phyloP scores from a whole-genome alignment of 2,329 filamentous ascomycete species.

The Colletotrichum sublineola region DNA sequence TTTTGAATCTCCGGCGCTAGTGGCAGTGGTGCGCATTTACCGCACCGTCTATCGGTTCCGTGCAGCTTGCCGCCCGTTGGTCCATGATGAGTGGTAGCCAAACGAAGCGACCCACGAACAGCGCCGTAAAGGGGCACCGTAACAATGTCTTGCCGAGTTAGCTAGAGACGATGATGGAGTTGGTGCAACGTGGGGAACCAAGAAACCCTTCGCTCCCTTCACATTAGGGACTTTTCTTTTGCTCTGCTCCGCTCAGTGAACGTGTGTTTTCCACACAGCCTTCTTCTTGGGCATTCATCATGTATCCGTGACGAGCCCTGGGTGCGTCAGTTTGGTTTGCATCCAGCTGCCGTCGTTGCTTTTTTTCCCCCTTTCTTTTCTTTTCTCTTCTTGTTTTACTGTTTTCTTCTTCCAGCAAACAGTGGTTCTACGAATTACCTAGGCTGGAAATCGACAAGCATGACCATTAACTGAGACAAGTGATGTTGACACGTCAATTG shows the following conservation, averaged over 20 bases:
- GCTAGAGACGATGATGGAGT: conserved; percentile 21
- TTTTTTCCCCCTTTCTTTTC: neutral
- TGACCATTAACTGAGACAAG: neutral
- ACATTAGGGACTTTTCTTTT: too few relatives aligned
- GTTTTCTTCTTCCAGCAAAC: neutral
- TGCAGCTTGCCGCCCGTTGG: conserved; percentile 8
- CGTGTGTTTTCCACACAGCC: too few relatives aligned
- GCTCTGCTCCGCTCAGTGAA: neutral
- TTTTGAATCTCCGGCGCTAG: conserved; percentile 24
- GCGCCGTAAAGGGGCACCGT: neutral
- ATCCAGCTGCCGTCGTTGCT: conserved; percentile 2
- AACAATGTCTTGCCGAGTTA: conserved; percentile 13
- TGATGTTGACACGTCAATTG: conserved; percentile 1
- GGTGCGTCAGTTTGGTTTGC: neutral
- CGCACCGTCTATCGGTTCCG: conserved; percentile 10
- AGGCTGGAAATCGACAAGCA: neutral
- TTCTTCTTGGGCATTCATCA: neutral
- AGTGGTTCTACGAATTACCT: neutral
- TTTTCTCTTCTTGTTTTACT: neutral
- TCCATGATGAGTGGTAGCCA: conserved; percentile 18
- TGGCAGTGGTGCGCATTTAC: neutral
- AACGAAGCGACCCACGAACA: conserved; percentile 18
- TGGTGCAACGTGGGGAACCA: conserved; percentile 5
- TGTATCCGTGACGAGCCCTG: too few relatives aligned
- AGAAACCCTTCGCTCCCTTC: neutral